phyloP scores from a whole-genome alignment of 2,329 filamentous ascomycete species.

The Elsinoe ampelina region DNA sequence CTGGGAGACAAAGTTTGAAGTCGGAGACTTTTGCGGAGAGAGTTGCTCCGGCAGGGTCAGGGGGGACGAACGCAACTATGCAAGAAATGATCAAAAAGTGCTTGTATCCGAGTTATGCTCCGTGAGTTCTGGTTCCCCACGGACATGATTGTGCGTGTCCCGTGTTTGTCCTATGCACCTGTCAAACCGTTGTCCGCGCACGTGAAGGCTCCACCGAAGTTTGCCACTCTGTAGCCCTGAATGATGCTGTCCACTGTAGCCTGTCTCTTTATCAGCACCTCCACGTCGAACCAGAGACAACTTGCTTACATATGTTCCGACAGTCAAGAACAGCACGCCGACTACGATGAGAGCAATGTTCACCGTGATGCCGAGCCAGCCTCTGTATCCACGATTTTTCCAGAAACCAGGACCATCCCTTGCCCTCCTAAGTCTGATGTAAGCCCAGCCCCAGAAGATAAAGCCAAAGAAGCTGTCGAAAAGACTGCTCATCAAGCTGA shows the following conservation, averaged over 20 bases:
- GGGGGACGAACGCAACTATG: not conserved
- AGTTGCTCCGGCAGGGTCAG: not conserved
- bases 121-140: no score
- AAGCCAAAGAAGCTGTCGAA: constrained; percentile 94
- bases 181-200: constrained; percentile 55
- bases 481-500: constrained; percentile 69
- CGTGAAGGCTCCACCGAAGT: constrained; percentile 63
- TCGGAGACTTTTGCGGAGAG: not conserved
- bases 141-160: not conserved
- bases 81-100: no score
- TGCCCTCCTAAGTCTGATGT: constrained; percentile 63
- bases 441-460: constrained; percentile 86
- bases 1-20: not conserved
- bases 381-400: constrained; percentile 44
- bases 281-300: no score
- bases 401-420: constrained; percentile 49
- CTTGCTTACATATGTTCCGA: constrained; percentile 65
- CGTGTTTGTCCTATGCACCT: not conserved
- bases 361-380: constrained; percentile 48
- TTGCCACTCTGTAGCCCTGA: constrained; percentile 55
- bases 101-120: no score
- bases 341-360: constrained; percentile 66
- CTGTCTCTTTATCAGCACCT: constrained; percentile 13
- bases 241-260: constrained; percentile 61
- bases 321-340: constrained; percentile 72